Base-by-base conservation (phyloP, 1,139 yeast genomes). In the Martiniozyma asiatica region DNA sequence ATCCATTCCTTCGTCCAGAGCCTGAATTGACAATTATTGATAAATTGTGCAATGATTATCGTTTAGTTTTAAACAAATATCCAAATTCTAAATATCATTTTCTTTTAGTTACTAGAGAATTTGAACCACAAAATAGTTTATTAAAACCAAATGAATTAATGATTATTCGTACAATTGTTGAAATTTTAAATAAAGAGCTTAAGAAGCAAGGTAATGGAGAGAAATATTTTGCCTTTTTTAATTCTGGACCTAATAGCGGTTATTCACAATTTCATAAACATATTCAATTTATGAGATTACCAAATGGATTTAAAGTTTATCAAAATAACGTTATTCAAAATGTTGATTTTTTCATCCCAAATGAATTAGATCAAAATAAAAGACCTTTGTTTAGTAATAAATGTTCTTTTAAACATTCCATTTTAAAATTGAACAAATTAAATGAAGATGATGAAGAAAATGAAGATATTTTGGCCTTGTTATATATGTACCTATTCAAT, bases 261-360 rank as follows among this genome's bases (percentile, higher is more conserved):
- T 94, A 95, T 7, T 82, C 95, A 0, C 92, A 85, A 45, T 78
- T 84, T 29, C 98, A 89, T 56, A 82, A 82, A 47, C 98, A 89
- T 56, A 55, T 87, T 37, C 98, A 89, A 54, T 75, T 87, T 52
- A 61, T 89, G 65, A 65, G 73, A 21, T 57, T 81, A 26, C 93
- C 95, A 3, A 51, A 55, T 8, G 55, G 63, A 21, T 76, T 73
- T 48, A 53, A 50, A 1, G 68, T 82, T 4, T 77, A 68, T 50
- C 81, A 85, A 24, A 80, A 74, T 31, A 44, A 48, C 2, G 51
- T 80, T 25, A 63, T 72, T 15, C 49, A 51, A 9, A 54, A 58
- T 6, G 58, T 64, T n/a, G 63, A 60, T 8, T 61, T 69, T 27
- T 70, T 62, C 47, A 53, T 75, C 26, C 84, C 85, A 20, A 63